Evolutionary conservation across 768 basidiomycete species (phyloP).

Genomic region (Tremella mesenterica): DNA sequence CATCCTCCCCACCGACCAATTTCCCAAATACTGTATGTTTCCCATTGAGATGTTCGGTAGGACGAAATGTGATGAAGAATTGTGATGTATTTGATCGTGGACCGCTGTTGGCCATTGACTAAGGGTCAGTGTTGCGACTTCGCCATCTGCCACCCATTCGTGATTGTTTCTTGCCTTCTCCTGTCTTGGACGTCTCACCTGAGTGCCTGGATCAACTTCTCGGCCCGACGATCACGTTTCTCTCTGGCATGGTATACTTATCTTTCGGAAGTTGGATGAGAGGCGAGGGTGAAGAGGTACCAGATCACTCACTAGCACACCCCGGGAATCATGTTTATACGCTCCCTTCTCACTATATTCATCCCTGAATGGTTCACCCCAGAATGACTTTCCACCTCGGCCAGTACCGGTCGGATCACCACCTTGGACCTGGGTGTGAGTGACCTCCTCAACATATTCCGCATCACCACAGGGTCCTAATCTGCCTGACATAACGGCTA

Average conservation of each 20-base stretch:
- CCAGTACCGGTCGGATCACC: conserved; percentile 97
- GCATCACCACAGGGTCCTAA: too few species aligned
- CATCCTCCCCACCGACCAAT: conserved; percentile 88
- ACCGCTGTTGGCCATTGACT: conserved; percentile 93
- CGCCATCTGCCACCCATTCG: too few species aligned
- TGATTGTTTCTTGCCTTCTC: too few species aligned
- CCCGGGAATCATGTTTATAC: conserved; percentile 74
- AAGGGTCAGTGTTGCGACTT: neutral
- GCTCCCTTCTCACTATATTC: conserved; percentile 83
- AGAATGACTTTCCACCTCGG: conserved; percentile 79
- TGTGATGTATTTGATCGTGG: conserved; percentile 87
- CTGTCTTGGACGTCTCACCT: too few species aligned
- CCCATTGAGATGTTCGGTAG: conserved; percentile 75
- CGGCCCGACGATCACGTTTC: neutral
- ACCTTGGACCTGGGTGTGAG: conserved; percentile 72
- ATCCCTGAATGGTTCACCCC: conserved; percentile 94
- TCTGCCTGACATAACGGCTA: neutral
- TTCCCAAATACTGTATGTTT: conserved; percentile 97
- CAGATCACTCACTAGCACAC: conserved; percentile 56
- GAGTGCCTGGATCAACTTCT: too few species aligned
- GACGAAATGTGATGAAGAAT: conserved; percentile 83
- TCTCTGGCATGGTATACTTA: conserved; percentile 75
- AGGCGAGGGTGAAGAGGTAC: too few species aligned
- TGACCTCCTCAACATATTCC: neutral
- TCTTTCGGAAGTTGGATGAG: neutral